Conservation (phyloP, 2,329 filamentous ascomycete genomes). For the Ophiosphaerella herpotricha region DNA sequence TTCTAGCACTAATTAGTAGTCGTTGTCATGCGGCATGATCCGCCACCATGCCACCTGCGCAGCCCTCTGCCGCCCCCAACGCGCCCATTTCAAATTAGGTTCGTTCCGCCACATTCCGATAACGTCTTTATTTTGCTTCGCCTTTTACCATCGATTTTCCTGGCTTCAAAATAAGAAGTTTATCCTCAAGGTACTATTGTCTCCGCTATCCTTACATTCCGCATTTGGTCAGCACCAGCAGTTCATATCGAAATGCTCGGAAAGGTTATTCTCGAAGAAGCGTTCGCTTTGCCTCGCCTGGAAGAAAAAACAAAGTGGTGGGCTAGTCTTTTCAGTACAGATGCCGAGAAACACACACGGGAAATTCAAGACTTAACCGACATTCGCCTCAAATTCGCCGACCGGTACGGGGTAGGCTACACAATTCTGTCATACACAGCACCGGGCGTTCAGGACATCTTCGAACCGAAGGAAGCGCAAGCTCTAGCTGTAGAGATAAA, state of each 20-base stretch:
- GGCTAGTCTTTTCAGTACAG: slow-evolving; percentile 63
- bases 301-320: slow-evolving; percentile 65
- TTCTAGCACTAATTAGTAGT: too few species aligned
- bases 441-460: slow-evolving; percentile 55
- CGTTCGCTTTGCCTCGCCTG: slow-evolving; percentile 64
- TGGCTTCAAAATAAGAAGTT: too few species aligned
- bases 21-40: too few species aligned
- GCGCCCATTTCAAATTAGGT: too few species aligned
- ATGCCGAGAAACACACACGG: slow-evolving; percentile 61
- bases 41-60: too few species aligned
- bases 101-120: too few species aligned
- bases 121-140: too few species aligned
- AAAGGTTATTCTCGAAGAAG: slow-evolving; percentile 67
- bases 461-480: slow-evolving; percentile 51
- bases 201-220: too few species aligned
- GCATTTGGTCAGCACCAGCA: background rate
- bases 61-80: too few species aligned
- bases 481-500: slow-evolving; percentile 53
- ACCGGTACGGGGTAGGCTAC: slow-evolving; percentile 54
- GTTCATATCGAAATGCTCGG: slow-evolving; percentile 54
- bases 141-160: too few species aligned
- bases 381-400: slow-evolving; percentile 49
- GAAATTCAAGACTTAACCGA: slow-evolving; percentile 59
- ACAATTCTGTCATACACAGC: slow-evolving; percentile 56
- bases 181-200: too few species aligned